A percentile compares a stretch with the other conserved stretches of the same genome.
These are phyloP conservation scores for Mimosa pudica DNA, from an alignment of 306 rosid species.

Conservation along the genomic window DNA sequence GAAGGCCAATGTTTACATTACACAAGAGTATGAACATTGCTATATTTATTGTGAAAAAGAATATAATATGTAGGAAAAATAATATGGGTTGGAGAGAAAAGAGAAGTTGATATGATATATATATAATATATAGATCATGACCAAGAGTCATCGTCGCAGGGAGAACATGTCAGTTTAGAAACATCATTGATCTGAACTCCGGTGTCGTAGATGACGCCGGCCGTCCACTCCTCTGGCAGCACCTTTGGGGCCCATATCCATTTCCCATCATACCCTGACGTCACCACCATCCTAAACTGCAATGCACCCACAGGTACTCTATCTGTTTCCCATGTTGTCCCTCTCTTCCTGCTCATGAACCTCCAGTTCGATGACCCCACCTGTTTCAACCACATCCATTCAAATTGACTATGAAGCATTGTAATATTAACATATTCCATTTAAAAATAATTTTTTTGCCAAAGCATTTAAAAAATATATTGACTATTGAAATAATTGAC, in stretches of 20 bases:
- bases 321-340: constrained; percentile 81
- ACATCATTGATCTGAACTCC: constrained; percentile 70
- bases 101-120: too few species aligned
- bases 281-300: constrained; percentile 69
- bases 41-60: neutral
- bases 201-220: constrained; percentile 55
- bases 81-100: neutral
- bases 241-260: constrained; percentile 77
- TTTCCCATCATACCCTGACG: constrained; percentile 74
- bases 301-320: constrained; percentile 71
- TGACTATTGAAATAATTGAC: too few species aligned
- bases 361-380: constrained; percentile 53
- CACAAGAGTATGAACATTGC: neutral
- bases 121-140: too few species aligned
- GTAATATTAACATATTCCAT: too few species aligned
- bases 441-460: too few species aligned
- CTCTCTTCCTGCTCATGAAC: constrained; percentile 50
- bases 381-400: neutral
- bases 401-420: neutral
- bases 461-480: too few species aligned
- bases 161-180: constrained; percentile 75
- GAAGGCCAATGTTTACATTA: neutral
- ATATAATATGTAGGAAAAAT: neutral
- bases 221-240: constrained; percentile 73
- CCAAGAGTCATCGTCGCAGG: constrained; percentile 57